Conservation (phyloP, 1,139 yeast species). For the Nakaseomyces uthaithaninus region DNA sequence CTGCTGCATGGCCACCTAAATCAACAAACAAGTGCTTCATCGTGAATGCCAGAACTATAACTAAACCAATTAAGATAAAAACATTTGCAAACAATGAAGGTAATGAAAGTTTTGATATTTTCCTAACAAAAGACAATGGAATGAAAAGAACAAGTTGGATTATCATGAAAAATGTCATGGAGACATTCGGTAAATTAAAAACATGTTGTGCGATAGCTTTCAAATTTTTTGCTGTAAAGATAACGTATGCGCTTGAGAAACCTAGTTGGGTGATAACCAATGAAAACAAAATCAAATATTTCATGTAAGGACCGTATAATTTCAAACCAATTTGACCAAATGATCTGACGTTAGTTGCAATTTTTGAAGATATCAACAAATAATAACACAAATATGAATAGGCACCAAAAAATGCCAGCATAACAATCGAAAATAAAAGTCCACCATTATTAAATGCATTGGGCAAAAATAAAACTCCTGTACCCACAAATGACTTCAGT, state of each 20-base stretch:
- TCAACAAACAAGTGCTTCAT: constrained; percentile 31
- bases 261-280: constrained; percentile 66
- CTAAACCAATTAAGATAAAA: constrained; percentile 55
- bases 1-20: constrained; percentile 25
- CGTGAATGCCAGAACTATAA: constrained; percentile 54
- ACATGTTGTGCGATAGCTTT: constrained; percentile 49
- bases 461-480: constrained; percentile 71
- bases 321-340: constrained; percentile 67
- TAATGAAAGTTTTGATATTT: constrained; percentile 60
- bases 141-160: constrained; percentile 51
- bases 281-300: constrained; percentile 50
- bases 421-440: constrained; percentile 45
- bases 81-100: constrained; percentile 61
- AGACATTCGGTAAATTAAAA: constrained; percentile 33
- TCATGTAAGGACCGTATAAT: constrained; percentile 55
- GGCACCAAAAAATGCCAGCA: constrained; percentile 51
- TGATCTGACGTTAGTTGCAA: constrained; percentile 50
- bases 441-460: constrained; percentile 73
- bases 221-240: constrained; percentile 64
- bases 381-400: constrained; percentile 66
- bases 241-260: constrained; percentile 67
- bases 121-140: constrained; percentile 63
- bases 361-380: constrained; percentile 51
- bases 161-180: constrained; percentile 39
- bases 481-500: constrained; percentile 67